A percentile compares a stretch with the other conserved stretches of the same genome.
These are phyloP conservation scores for Penicillium sp. DNA, from an alignment of 2,329 filamentous ascomycete species.

Conservation along the genomic window DNA sequence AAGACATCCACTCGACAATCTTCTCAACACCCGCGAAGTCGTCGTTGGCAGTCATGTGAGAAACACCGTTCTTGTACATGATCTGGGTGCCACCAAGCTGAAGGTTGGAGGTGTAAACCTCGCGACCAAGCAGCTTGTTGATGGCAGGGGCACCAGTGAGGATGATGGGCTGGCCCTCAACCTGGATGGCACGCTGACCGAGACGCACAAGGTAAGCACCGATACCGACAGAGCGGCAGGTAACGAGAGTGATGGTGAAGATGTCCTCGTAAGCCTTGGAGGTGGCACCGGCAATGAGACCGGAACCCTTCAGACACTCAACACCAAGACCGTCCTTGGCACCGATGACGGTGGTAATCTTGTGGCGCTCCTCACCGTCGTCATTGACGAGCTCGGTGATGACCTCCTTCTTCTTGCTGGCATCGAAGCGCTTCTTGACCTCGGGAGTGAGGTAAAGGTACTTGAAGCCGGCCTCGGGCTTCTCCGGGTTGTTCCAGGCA, in stretches of 20 bases:
- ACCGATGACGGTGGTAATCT: constrained; percentile 88
- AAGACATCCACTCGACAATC: constrained; percentile 97
- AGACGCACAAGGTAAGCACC: constrained; percentile 97
- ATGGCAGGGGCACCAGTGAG: constrained; percentile 92
- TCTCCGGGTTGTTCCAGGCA: constrained; percentile 78
- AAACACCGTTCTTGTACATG: constrained; percentile 99
- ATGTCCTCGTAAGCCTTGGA: constrained; percentile 97
- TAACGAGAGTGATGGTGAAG: constrained; percentile 95
- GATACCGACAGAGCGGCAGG: constrained; percentile 96
- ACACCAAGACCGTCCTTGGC: constrained; percentile 93
- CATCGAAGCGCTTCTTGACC: constrained; percentile 76
- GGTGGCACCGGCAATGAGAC: constrained; percentile 94
- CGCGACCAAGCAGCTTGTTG: constrained; percentile 94
- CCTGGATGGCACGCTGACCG: constrained; percentile 95
- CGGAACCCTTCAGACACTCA: constrained; percentile 91
- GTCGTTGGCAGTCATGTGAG: constrained; percentile 94
- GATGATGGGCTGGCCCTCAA: constrained; percentile 97
- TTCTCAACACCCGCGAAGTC: constrained; percentile 96
- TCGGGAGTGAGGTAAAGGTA: constrained; percentile 90
- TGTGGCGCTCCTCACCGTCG: constrained; percentile 80
- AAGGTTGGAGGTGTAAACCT: constrained; percentile 97
- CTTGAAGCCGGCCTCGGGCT: constrained; percentile 83
- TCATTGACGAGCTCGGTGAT: constrained; percentile 82
- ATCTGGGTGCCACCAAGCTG: constrained; percentile 99
- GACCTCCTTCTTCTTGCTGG: constrained; percentile 63